Base-by-base conservation (phyloP, 2,329 filamentous ascomycete species). In the Epichloe hybrida region DNA sequence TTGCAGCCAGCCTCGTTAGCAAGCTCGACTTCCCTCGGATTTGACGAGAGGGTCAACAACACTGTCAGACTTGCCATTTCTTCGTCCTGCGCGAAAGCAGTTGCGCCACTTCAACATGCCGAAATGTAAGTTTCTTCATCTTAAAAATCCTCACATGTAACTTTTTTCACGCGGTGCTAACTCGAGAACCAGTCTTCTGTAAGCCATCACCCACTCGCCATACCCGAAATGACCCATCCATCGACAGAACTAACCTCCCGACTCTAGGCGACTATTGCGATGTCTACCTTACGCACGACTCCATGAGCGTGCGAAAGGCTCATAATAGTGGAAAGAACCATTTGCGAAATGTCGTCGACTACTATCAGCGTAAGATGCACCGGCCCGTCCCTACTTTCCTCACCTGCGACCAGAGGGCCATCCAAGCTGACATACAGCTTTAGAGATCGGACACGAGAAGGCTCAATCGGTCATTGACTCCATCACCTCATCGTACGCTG, bases 261-360 rank as follows among this genome's bases (percentile, higher is more conserved):
- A 12, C 21, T 21, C 5, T 40, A 71, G 69, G 90, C 77, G 93
- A 98, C 70, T 98, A 98, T 72, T 98, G 93, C 80, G 93, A 98
- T 85, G 93, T 98, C 69, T 98, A 98, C 79, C 86, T 98, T 61
- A 98, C 93, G 59, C 93, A 98, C 79, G 93, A 98, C 77, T 95
- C 89, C 44, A 97, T 97, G 91, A 95, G 89, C 72, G 93, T 98
- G 71, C 90, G 93, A 62, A 97, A 97, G 74, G 93, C 93, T 47
- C 93, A 98, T 72, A 98, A 98, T 75, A 86, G 82, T 66, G 93
- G 93, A 55, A 83, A 91, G 62, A 98, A 98, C 73, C 93, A 98
- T 66, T 73, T 98, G 56, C 87, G 93, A 64, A 98, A 98, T 69
- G 93, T 98, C 34, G 85, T 96, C 61, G 90, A 96, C 66, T 98